Base-by-base conservation (phyloP, 805 yeast genomes). In the Candida odintsovae region DNA sequence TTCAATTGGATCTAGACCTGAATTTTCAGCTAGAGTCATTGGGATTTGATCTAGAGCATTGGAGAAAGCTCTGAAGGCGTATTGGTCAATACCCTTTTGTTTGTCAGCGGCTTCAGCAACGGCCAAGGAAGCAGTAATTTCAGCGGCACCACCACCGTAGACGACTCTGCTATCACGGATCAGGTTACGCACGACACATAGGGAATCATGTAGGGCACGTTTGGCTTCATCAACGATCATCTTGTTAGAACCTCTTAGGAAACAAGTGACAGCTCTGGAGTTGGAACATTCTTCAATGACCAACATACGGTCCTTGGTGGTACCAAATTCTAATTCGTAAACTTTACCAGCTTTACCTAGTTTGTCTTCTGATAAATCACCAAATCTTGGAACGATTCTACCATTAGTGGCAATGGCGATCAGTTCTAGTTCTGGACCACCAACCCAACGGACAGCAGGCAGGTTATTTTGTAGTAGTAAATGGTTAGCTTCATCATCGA, bases 121-220 rank as follows among this genome's bases (percentile, higher is more conserved):
- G 16, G 94, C 95, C 56, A 94, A 70, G 13, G 98, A 90, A 73
- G 96, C 86, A 3, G 96, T 77, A 44, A 94, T 82, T 71, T 94
- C 99, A 33, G 98, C 95, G 20, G 99, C 96, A 56, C 99, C 99
- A 58, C 99, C 99, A 53, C 99, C 99, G 62, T 94, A 94, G n/a
- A 95, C 97, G 40, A 94, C 88, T 66, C 97, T 79, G 64, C 82
- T 84, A 66, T 95, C 98, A 59, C 83, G 80, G 43, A 95, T 84
- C 64, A 94, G 78, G 70, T 94, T 95, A 71, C 99, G 86, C 25
- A 94, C 99, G 40, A 95, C 99, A 71, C 99, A 92, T 48, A 94
- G 72, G 9, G 99, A 87, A 65, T 94, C 99, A 61, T 94, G 98
- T 49, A 94, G 75, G 1, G 99, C 97, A 66, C 99, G 84, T 54